A percentile compares a stretch with the other conserved stretches of the same genome.
These are phyloP conservation scores for Centaurea solstitialis DNA, from an alignment of 129 eudicot genomes.

Conservation along the genomic window DNA sequence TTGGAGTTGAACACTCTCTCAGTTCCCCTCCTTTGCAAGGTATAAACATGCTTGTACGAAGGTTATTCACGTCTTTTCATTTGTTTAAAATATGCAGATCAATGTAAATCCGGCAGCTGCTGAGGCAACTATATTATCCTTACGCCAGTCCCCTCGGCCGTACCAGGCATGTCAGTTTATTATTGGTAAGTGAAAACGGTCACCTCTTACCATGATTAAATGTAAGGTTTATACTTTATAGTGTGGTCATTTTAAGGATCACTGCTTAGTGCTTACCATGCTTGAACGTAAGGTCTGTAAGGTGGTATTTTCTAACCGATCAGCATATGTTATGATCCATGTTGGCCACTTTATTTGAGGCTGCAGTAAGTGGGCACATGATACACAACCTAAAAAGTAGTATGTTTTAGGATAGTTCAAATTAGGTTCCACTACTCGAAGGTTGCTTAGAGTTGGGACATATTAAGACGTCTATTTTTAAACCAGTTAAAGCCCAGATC, in stretches of 20 bases:
- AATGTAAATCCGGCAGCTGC: slow-evolving; percentile 87
- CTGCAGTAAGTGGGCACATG: not conserved
- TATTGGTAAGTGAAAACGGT: slow-evolving; percentile 65
- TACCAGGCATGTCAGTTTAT: slow-evolving; percentile 85
- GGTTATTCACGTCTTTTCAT: slow-evolving; percentile 1
- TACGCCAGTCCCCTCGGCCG: slow-evolving; percentile 82
- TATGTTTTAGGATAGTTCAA: not conserved
- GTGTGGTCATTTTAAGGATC: not conserved
- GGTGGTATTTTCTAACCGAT: not conserved
- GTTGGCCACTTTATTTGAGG: not conserved
- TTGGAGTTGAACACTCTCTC: slow-evolving; percentile 5
- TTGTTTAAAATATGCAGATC: slow-evolving; percentile 51
- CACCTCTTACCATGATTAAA: slow-evolving; percentile 5
- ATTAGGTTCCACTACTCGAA: not conserved
- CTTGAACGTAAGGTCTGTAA: not conserved
- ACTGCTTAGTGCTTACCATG: not conserved
- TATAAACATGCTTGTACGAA: not conserved
- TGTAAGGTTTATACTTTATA: slow-evolving; percentile 12
- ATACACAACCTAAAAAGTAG: not conserved
- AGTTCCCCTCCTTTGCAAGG: not conserved
- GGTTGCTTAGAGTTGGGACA: not conserved
- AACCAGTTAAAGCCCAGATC: too few species aligned
- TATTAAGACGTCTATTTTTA: too few species aligned
- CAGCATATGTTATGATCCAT: not conserved
- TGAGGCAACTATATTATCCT: slow-evolving; percentile 85